Evolutionary conservation across 306 rosid genomes (phyloP).

Genomic region (Lathyrus oleraceus): DNA sequence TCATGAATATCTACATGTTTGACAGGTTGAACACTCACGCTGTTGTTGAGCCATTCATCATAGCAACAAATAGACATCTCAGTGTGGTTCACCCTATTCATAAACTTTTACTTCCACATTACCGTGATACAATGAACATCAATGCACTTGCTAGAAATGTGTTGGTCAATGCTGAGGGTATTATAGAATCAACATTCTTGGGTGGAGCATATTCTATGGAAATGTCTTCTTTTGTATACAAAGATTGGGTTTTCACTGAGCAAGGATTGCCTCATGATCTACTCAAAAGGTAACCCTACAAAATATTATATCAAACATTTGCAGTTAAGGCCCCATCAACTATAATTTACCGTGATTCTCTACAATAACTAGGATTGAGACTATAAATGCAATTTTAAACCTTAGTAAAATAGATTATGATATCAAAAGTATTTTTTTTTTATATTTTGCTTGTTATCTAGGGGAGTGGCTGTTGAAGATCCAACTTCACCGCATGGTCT

Average conservation of each 20-base stretch:
- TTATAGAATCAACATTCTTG: constrained; percentile 42
- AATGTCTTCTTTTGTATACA: constrained; percentile 38
- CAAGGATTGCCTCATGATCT: constrained; percentile 43
- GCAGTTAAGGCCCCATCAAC: no score
- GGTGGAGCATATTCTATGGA: constrained; percentile 32
- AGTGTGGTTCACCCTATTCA: constrained; percentile 49
- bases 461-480: constrained; percentile 69
- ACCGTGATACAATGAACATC: constrained; percentile 47
- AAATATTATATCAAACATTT: not conserved
- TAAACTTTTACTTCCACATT: constrained; percentile 44
- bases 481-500: constrained; percentile 49
- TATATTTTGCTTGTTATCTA: constrained; percentile 1
- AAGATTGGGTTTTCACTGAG: constrained; percentile 41
- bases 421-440: no score
- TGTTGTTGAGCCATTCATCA: constrained; percentile 64
- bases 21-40: constrained; percentile 78
- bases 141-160: constrained; percentile 41
- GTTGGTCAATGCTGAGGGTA: constrained; percentile 43
- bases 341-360: no score
- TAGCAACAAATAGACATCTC: constrained; percentile 45
- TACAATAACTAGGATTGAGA: no score
- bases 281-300: constrained; percentile 39
- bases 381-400: no score
- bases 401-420: no score
- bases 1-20: constrained; percentile 5